Base-by-base conservation (phyloP, 2,329 filamentous ascomycete species). In the Cladosporium halotolerans region DNA sequence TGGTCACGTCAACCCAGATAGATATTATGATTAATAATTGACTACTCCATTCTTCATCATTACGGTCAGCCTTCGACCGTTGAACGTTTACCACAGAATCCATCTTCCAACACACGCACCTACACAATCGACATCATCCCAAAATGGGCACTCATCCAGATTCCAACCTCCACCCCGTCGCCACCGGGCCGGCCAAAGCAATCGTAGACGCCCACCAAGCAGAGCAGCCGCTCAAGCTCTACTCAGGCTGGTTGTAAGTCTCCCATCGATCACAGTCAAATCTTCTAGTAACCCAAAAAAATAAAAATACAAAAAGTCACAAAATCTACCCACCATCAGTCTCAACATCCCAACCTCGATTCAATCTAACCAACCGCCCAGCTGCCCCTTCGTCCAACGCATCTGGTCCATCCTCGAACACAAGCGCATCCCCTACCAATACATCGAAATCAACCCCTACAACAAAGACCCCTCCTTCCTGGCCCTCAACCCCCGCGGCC, bases 331-430 rank as follows among this genome's bases (percentile, higher is more conserved):
- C 16, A 18, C 16, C 16, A 18, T 18, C 2, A 18, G 16, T 3
- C 16, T 18, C 16, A 18, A 18, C 16, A 18, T 3, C 16, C 2
- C 16, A 18, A 18, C 16, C 16, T 18, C 16, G 2, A 18, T 18
- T 18, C 16, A 18, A 18, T 18, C 16, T 18, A 18, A 18, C 16
- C 16, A 18, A 18, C 36, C 36, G 9, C 34, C 10, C 10, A 57
- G 57, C 75, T 92, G 78, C 62, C 78, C 79, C 51, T 77, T 76
- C 60, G 74, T 89, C 4, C 86, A 90, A 71, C 79, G 86, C 14
- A 77, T 79, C 11, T 89, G 86, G 84, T 83, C 89, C 56, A 80
- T 84, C 1, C 76, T 91, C 9, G 79, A 83, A 62, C 86, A 90
- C 66, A 90, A 91, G 68, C 70, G 76, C 2, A 85, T 89, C 31